Evolutionary conservation across 495 filamentous ascomycete species (phyloP), one percentile per base, ranked within the genome.

Genomic region (Penicillium diatomitis): DNA sequence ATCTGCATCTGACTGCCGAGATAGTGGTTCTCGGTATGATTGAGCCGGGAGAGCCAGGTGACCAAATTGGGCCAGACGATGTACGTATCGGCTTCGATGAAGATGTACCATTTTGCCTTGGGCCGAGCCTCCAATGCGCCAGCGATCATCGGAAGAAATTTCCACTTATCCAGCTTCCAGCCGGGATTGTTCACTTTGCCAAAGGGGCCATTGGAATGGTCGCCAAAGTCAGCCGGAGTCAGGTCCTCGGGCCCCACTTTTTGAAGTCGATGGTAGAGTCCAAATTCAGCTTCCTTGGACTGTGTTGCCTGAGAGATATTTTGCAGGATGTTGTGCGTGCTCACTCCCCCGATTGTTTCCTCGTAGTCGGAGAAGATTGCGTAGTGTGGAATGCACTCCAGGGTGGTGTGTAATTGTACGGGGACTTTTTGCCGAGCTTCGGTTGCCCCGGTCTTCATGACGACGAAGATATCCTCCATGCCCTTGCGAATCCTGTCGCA

Each of bases 91-190:
- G 75, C 74, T 50, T 84, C 82, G 53, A 81, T 71, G 54, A 84
- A 84, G 36, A 84, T 68, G 57, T 78, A 86, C 79, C 80, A 86
- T 39, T 77, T 75, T 20, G 67, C 70, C 4, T 74, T 64, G 4
- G 78, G 77, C 34, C 65, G 66, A 65, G 73, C 62, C 37, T 68
- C 63, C 62, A 76, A 73, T 28, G 79, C 75, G 32, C 73, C 61
- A 47, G 78, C 74, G 40, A 83, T 70, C 68, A 80, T 79, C 5
- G 80, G 77, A 9, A 86, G 64, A 53, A 84, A 84, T 60, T 84
- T 86, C 70, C 78, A 84, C 59, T 82, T 83, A 60, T 86, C 81
- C 34, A 83, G 61, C 46, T 68, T 71, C 81, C 81, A 86, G 4
- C 76, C 81, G 0, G 68, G 63, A 29, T 71, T 71, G 33, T 62